Conservation (phyloP, 2,329 filamentous ascomycete genomes). For the Cercospora nicotianae region DNA sequence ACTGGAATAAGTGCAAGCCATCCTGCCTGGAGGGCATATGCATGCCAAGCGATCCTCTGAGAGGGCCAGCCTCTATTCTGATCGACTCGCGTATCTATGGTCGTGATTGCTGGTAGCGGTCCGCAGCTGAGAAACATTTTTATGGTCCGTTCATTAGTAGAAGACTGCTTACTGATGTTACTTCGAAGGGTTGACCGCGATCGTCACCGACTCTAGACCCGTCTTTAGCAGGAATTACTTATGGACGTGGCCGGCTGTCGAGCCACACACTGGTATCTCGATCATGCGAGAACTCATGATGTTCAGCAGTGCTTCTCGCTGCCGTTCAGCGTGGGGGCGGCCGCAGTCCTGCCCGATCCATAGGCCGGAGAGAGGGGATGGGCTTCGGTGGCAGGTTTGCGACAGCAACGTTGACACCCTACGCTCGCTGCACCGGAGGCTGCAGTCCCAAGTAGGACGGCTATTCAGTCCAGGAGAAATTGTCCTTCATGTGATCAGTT, state of each 20-base stretch:
- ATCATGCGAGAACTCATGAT: background rate
- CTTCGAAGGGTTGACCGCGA: too few species aligned
- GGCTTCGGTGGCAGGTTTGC: background rate
- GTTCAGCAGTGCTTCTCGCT: background rate
- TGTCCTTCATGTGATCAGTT: background rate
- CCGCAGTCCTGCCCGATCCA: background rate
- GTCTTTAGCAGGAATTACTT: background rate
- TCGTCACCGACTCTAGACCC: too few species aligned
- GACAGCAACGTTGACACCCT: too few species aligned
- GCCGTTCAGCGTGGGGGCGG: background rate
- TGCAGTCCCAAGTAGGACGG: too few species aligned
- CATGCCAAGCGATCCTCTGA: background rate
- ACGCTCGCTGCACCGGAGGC: background rate
- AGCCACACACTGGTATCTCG: background rate
- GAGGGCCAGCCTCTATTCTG: background rate
- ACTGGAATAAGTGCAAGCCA: too few species aligned
- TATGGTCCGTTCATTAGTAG: background rate
- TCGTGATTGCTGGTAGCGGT: background rate
- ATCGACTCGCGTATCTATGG: background rate
- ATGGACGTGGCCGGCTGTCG: background rate
- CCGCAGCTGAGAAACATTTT: too few species aligned
- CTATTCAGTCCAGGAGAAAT: too few species aligned
- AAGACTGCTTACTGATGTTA: background rate
- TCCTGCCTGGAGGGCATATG: too few species aligned
- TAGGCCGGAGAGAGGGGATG: too few species aligned